Evolutionary conservation across 2,329 filamentous ascomycete genomes (phyloP).

Genomic region (Clarireedia sp.): DNA sequence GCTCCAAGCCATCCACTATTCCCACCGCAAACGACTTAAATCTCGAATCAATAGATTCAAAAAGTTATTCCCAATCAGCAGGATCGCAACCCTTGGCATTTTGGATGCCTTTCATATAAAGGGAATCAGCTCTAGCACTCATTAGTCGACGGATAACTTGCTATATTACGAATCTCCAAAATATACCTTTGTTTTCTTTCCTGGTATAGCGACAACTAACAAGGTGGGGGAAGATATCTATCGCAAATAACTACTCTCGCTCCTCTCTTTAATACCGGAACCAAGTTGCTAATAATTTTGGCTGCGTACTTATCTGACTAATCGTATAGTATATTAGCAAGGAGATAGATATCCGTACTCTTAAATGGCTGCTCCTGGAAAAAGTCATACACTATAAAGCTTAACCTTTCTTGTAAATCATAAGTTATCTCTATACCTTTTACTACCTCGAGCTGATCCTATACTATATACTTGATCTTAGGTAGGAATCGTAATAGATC

Average conservation of each 20-base stretch:
- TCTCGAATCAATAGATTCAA: not conserved
- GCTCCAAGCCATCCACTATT: not conserved
- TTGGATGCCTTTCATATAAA: not conserved
- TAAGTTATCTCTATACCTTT: not conserved
- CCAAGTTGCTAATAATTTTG: slow-evolving; percentile 26
- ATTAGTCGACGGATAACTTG: not conserved
- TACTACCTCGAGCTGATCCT: not conserved
- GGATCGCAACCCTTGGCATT: not conserved
- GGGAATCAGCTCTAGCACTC: not conserved
- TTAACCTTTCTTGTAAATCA: not conserved
- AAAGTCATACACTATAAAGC: not conserved
- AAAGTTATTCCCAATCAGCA: not conserved
- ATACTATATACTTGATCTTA: not conserved
- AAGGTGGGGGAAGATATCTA: not conserved
- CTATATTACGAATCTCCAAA: not conserved
- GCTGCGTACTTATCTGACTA: slow-evolving; percentile 28
- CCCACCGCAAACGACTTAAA: not conserved
- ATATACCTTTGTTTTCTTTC: not conserved
- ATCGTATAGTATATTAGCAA: slow-evolving; percentile 30
- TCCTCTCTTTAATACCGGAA: slow-evolving; percentile 21
- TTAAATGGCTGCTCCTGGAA: slow-evolving; percentile 25
- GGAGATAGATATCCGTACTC: slow-evolving; percentile 27
- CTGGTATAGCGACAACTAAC: not conserved
- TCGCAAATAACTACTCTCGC: not conserved
- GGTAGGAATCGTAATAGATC: not conserved